Evolutionary conservation across 352 stramenopile genomes (phyloP), one percentile per base, ranked within the genome.

Genomic region (Plasmopara viticola): DNA sequence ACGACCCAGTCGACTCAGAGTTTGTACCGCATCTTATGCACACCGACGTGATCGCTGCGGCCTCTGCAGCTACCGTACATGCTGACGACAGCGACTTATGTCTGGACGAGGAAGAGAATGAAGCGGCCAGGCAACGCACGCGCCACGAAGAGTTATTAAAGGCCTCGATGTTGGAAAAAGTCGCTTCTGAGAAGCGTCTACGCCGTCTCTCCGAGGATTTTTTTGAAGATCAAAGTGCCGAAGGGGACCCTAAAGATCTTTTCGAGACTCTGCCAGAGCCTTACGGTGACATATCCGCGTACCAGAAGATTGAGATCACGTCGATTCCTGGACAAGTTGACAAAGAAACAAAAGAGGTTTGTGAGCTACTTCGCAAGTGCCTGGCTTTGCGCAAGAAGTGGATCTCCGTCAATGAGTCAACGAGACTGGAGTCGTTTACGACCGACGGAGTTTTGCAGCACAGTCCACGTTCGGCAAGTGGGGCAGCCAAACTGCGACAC

Each of bases 221-320:
- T n/a, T 38, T 66, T 18, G 57, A 68, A n/a, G 58, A 63, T 5
- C 30, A 52, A 5, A 53, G 62, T 17, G 56, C 51, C 25, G 64
- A 64, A 2, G 55, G 53, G 20, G 44, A 42, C 9, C 28, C 57
- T 2, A 52, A 13, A 50, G 74, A 82, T 47, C 63, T 94, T 17
- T 94, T 94, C 58, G 79, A 94, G 50, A 73, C 60, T 35, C 71
- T 92, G 17, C 84, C 81, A 7, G 81, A 87, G 65, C 84, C 84
- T 14, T 94, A 92, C 64, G 74, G 73, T 1, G 64, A 92, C 48
- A 31, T 72, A 35, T 76, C 62, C 47, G 63, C 67, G 14, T 94
- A 86, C 62, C 78, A 92, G 59, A 80, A 80, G 44, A 88, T 94
- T 47, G 50, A 87, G 49, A 90, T 94, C 54, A 87, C 79, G 43